Base-by-base conservation (phyloP, 2,329 filamentous ascomycete species). In the Diaporthe destruens region DNA sequence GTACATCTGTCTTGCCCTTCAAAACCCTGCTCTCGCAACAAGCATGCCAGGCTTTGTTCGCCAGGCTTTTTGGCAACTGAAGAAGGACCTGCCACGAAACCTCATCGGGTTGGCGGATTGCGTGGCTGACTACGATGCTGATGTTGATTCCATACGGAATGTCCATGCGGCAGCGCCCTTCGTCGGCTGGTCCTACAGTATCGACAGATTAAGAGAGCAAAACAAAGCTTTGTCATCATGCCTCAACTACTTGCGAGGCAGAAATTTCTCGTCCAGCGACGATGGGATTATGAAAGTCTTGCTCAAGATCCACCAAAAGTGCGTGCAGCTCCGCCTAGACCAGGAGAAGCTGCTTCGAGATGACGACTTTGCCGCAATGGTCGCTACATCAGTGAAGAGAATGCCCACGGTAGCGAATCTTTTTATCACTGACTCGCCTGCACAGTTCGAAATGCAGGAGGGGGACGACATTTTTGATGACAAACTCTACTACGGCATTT, bases 21-120 rank as follows among this genome's bases (percentile, higher is more conserved):
- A 1, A 0, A 18, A 14, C 0, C 5, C 39, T 4, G 1, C 0
- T 2, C 1, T 4, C 4, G 3, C 1, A 16, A n/a, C 0, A 2
- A 2, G 25, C 16, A 2, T 61, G 8, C 39, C 4, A 0, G 7
- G 1, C 3, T 47, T 63, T 14, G 6, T 8, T 2, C 1, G 6
- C 2, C 4, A 29, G 4, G 39, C n/a, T 14, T 2, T 7, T 12
- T 0, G 0, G 11, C 25, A 39, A n/a, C 1, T 57, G 11, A 32
- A 18, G 1, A 2, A 39, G 0, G 18, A n/a, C n/a, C n/a, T n/a
- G n/a, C n/a, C n/a, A n/a, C n/a, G n/a, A n/a, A n/a, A n/a, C n/a
- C n/a, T n/a, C n/a, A n/a, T n/a, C n/a, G n/a, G n/a, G n/a, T n/a
- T n/a, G n/a, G n/a, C n/a, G n/a, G n/a, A n/a, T n/a, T n/a, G n/a